Base-by-base conservation (phyloP, 169 alveolate species). In the Plasmodium vivax region DNA sequence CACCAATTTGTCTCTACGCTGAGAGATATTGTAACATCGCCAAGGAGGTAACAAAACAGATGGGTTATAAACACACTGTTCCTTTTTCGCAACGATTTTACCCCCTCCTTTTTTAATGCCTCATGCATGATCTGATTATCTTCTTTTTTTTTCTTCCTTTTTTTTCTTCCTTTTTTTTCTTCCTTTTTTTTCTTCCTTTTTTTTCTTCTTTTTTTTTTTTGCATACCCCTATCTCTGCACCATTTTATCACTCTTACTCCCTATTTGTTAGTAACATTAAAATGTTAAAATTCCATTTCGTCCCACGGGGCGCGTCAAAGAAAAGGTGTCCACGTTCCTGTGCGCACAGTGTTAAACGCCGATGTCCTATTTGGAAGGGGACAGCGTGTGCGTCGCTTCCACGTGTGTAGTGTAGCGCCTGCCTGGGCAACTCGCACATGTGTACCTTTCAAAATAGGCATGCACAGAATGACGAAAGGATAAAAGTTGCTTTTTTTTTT, bases 1-100 rank as follows among this genome's bases (percentile, higher is more conserved):
- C 51, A 81, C 32, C 68, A 81, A 81, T 81, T 81, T 81, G 87
- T 81, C 73, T 14, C 62, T 81, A 81, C 38, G 58, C 32, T 23
- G 38, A 36, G 87, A 81, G 32, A 68, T 68, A 27, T 68, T 68
- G 77, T 30, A 68, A 23, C 77, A 19, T 19, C 38, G 38, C 38
- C 77, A 68, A 68, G 43, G 77, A 68, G 77, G 77, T n/a, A 81
- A 36, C 43, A 81, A 81, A 81, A 81, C 87, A 81, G 43, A 30
- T 81, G 58, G 87, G 38, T 23, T 34, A n/a, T 81, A 81, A 81
- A n/a, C 68, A 51, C 14, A 36, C n/a, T 51, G 68, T 51, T 19
- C 27, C 54, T 7, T 19, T 19, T 51, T 10, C 41, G 9, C 62
- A 51, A 81, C 43, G 23, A 58, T 81, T 68, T 81, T 81, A 47